Base-by-base conservation (phyloP, 345 rosid genomes). In the Eucalyptus tenuipes region DNA sequence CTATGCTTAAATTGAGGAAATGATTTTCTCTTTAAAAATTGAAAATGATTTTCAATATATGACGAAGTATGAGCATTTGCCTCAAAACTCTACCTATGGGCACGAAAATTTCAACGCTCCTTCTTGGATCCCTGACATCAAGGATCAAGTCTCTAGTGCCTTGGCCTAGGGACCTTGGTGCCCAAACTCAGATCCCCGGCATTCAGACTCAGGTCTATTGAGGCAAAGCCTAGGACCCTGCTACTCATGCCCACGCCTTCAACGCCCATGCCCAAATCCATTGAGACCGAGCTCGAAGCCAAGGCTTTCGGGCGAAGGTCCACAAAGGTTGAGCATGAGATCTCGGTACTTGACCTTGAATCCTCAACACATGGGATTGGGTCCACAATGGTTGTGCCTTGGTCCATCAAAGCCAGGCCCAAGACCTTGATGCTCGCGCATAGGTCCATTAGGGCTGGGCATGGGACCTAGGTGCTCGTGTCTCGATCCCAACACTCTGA, bases 131-230 rank as follows among this genome's bases (percentile, higher is more conserved):
- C 61, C 13, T 24, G 0, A 24, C 27, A 4, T 55, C 1, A 1
- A 55, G 61, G 27, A 22, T 24, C 0, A 55, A 6, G 13, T 55
- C 61, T 55, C 24, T 52, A 0, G 22, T 0, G 10, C 55, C 24
- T 55, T 55, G 61, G 61, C 55, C 10, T 52, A 18, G 55, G 55
- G 55, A 52, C 55, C 9, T 55, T 0, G 6, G 61, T 55, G 29
- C 61, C 27, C 1, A 20, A 0, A 0, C 61, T 24, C 6, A 24
- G 1, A 55, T 55, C 6, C 24, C 3, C 1, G 1, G 3, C 27
- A 24, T 24, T 24, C 6, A 0, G 0, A 24, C 3, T 24, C 0
- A 55, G 29, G 61, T 55, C 12, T 10, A 55, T 22, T 55, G 27
- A 55, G 61, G 27, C 6, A 9, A 6, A 55, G 61, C 29, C 29